Evolutionary conservation across 176 grass and related monocot genomes (phyloP), one percentile per base, ranked within the genome.

Genomic region (Puccinellia tenuiflora): DNA sequence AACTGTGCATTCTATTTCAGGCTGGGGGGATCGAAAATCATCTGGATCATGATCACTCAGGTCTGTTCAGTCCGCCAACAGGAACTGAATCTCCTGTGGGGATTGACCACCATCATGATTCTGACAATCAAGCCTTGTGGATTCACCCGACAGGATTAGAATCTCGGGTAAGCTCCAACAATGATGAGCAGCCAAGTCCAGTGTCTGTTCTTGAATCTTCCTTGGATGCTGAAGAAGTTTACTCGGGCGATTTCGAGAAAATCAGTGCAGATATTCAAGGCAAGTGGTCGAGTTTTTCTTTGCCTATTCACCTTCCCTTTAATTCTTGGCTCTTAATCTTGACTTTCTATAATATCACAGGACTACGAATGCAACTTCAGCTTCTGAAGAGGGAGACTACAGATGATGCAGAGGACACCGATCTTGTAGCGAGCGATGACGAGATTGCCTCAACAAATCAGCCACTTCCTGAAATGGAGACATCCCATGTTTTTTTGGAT

Each of bases 251-350:
- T 87, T 99, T 99, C 5, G 88, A 90, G 89, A 96, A 92, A 90
- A 96, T 99, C 37, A 99, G 96, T 68, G 84, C 93, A 9, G 96
- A 99, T 88, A 87, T 99, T 78, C 91, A 99, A 94, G 96, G 96
- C 70, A 94, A 92, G 91, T 64, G 69, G 85, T 64, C 22, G 5
- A 67, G 0, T 62, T 75, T n/a, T 57, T 79, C 43, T 55, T 39
- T 28, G 21, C 68, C 2, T 8, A 75, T 61, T 48, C 14, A 5
- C 68, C 35, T 67, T 81, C 45, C n/a, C 20, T 48, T n/a, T n/a
- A 18, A 34, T 79, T 62, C 25, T 35, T 3, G n/a, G 56, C 71
- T 76, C 86, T 84, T 22, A 42, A 67, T 50, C 81, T 85, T 81
- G 78, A 86, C 72, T 86, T 60, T n/a, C 31, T 76, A 65, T 85